Evolutionary conservation across 1,284 basidiomycete species (phyloP).

Genomic region (Hypsizygus ulmarius): DNA sequence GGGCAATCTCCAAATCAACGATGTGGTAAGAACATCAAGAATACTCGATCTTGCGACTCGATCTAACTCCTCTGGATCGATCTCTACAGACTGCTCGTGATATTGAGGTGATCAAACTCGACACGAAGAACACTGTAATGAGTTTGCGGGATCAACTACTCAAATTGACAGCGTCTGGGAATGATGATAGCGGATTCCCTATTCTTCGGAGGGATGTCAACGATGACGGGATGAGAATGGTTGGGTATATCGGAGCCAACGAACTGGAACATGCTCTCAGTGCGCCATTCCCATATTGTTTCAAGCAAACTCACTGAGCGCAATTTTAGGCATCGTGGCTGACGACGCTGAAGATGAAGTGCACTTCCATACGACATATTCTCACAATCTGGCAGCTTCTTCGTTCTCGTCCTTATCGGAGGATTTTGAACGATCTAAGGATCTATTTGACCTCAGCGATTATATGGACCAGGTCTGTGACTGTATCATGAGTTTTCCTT

Average conservation of each 20-base stretch:
- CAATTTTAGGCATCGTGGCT: constrained; percentile 62
- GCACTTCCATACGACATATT: constrained; percentile 56
- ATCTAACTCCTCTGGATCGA: constrained; percentile 2
- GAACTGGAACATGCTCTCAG: constrained; percentile 94
- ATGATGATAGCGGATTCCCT: constrained; percentile 88
- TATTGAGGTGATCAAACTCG: constrained; percentile 65
- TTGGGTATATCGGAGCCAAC: constrained; percentile 91
- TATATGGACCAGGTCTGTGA: constrained; percentile 84
- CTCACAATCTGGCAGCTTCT: constrained; percentile 46
- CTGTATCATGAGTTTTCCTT: neutral
- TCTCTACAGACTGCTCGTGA: constrained; percentile 58
- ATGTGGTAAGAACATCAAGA: constrained; percentile 60
- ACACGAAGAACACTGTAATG: constrained; percentile 69
- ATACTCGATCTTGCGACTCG: constrained; percentile 2
- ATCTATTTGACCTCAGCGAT: constrained; percentile 81
- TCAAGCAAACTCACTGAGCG: constrained; percentile 2
- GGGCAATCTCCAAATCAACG: constrained; percentile 71
- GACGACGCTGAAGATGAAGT: constrained; percentile 69
- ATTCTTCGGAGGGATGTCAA: constrained; percentile 56
- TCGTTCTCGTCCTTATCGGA: constrained; percentile 62
- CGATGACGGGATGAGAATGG: constrained; percentile 58
- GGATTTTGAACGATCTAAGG: constrained; percentile 33
- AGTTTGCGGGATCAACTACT: constrained; percentile 68
- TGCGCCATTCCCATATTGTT: constrained; percentile 36
- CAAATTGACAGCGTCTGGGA: constrained; percentile 53